Evolutionary conservation across 306 rosid species (phyloP).

Genomic region (Hippophae rhamnoides): DNA sequence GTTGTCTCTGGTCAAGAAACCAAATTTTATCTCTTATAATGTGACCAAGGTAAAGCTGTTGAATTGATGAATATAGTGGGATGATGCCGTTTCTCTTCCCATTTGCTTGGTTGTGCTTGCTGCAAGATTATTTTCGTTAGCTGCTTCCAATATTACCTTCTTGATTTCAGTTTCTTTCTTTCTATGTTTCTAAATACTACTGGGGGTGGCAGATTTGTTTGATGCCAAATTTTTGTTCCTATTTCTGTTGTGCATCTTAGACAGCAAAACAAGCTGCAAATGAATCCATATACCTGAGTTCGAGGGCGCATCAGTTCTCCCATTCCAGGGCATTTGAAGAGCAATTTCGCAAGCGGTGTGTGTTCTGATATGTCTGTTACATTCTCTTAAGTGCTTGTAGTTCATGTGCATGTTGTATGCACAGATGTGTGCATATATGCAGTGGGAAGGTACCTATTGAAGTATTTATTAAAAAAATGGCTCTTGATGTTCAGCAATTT

Average conservation of each 20-base stretch:
- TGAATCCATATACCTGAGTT: slow-evolving; percentile 33
- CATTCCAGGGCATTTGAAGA: slow-evolving; percentile 46
- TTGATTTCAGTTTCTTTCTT: slow-evolving; percentile 11
- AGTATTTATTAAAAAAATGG: too few species aligned
- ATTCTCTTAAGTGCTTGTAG: slow-evolving; percentile 2
- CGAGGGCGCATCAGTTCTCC: slow-evolving; percentile 45
- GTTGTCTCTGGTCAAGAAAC: slow-evolving; percentile 37
- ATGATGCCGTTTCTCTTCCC: neutral
- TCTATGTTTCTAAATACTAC: neutral
- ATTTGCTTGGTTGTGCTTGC: slow-evolving; percentile 1
- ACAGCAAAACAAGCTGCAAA: slow-evolving; percentile 37
- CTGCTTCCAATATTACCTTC: neutral
- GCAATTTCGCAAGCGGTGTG: slow-evolving; percentile 49
- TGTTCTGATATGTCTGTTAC: slow-evolving; percentile 5
- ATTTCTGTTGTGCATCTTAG: slow-evolving; percentile 34
- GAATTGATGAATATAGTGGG: neutral
- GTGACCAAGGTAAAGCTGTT: slow-evolving; percentile 40
- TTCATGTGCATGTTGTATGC: too few species aligned
- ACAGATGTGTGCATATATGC: too few species aligned
- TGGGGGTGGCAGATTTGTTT: neutral
- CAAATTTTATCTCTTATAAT: slow-evolving; percentile 24
- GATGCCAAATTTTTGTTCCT: slow-evolving; percentile 12
- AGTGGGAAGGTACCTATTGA: too few species aligned
- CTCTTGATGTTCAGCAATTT: too few species aligned
- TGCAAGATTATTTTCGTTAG: neutral